Conservation (phyloP, 73 alveolate genomes). For the Uronychia setigera region DNA sequence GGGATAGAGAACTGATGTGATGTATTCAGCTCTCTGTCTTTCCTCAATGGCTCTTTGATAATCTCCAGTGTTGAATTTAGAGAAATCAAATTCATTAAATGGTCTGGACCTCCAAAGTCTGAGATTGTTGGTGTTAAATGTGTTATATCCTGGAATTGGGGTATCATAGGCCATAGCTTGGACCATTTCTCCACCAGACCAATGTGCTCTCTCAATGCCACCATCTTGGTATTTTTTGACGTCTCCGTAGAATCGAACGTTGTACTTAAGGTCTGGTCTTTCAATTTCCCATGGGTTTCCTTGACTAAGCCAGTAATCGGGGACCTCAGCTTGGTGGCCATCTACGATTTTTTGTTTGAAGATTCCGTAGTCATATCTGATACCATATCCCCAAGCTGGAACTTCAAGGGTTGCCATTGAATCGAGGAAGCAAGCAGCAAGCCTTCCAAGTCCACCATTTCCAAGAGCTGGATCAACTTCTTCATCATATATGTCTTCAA, state of each 20-base stretch:
- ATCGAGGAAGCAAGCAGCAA: conserved; percentile 99
- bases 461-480: conserved; percentile 99
- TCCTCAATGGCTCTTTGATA: conserved; percentile 88
- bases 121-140: conserved; percentile 96
- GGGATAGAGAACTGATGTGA: conserved; percentile 99
- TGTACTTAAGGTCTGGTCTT: conserved; percentile 93
- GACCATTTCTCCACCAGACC: conserved; percentile 99
- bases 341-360: conserved; percentile 96
- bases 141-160: conserved; percentile 99
- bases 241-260: conserved; percentile 95
- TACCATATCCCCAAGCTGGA: conserved; percentile 99
- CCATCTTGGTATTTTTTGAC: conserved; percentile 76
- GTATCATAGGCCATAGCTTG: conserved; percentile 99
- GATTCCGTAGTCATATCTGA: conserved; percentile 99
- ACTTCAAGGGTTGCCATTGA: conserved; percentile 97
- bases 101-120: conserved; percentile 97
- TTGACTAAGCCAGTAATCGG: conserved; percentile 98
- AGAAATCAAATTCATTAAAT: conserved; percentile 90
- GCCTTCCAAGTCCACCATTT: conserved; percentile 99
- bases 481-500: conserved; percentile 95
- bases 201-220: conserved; percentile 77
- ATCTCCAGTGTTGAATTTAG: conserved; percentile 88
- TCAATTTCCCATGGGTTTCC: conserved; percentile 99
- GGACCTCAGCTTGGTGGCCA: conserved; percentile 97
- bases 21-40: conserved; percentile 95